Percentiles rank a stretch among this genome's conserved stretches.
These are phyloP conservation scores for Tolypocladium album DNA, from an alignment of 2,329 filamentous ascomycete genomes.

Conservation along the genomic window DNA sequence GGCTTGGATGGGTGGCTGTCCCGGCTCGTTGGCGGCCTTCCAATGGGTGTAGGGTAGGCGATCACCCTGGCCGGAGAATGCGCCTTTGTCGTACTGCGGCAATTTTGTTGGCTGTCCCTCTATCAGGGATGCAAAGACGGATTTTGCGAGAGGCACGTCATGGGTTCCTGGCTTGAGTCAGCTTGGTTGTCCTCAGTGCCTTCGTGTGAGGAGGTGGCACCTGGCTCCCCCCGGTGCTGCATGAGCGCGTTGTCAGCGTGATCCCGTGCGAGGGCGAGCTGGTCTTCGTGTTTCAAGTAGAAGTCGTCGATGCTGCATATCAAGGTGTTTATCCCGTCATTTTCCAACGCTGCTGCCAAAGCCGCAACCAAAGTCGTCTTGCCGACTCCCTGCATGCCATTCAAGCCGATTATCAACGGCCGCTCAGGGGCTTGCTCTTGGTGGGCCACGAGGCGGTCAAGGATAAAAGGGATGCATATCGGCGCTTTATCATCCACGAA, in stretches of 20 bases:
- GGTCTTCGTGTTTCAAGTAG: conserved; percentile 64
- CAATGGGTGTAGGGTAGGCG: conserved; percentile 53
- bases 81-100: conserved; percentile 77
- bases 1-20: conserved; percentile 42
- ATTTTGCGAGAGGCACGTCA: conserved; percentile 54
- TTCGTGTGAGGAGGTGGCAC: conserved; percentile 16
- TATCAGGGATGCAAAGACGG: conserved; percentile 51
- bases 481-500: conserved; percentile 70
- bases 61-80: conserved; percentile 66
- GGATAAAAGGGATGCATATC: conserved; percentile 68
- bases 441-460: conserved; percentile 45
- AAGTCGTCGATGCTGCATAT: conserved; percentile 84
- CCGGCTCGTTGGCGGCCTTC: conserved; percentile 42
- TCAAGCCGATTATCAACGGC: conserved; percentile 76
- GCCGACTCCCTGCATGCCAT: conserved; percentile 83
- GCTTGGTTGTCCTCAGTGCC: neutral
- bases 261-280: conserved; percentile 50
- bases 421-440: conserved; percentile 24
- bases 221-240: conserved; percentile 74
- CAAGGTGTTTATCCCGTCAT: conserved; percentile 49
- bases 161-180: conserved; percentile 43
- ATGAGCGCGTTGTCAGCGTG: conserved; percentile 66
- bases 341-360: conserved; percentile 50
- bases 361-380: conserved; percentile 78
- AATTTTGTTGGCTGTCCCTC: conserved; percentile 42